Conservation (phyloP, 1,284 basidiomycete genomes). For the Lentinula novae-zelandiae region DNA sequence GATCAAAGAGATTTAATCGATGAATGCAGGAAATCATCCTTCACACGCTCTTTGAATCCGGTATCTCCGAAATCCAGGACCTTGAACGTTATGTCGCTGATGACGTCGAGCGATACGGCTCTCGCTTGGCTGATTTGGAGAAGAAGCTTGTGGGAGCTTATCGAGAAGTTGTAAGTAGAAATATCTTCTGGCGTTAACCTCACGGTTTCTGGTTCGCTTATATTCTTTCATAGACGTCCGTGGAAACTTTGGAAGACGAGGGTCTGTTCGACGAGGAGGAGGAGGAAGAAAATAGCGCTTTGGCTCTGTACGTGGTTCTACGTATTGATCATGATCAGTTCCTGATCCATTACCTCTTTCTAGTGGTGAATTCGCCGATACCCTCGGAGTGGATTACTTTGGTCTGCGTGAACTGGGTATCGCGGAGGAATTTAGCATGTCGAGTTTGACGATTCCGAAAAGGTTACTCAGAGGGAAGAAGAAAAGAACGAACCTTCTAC, state of each 20-base stretch:
- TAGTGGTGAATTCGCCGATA: constrained; percentile 85
- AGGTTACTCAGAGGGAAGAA: constrained; percentile 74
- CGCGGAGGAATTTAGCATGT: constrained; percentile 82
- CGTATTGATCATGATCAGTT: not conserved
- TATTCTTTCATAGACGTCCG: constrained; percentile 40
- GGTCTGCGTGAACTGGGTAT: constrained; percentile 88
- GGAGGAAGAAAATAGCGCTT: constrained; percentile 73
- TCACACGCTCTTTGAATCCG: constrained; percentile 87
- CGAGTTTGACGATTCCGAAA: constrained; percentile 76
- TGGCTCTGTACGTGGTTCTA: constrained; percentile 55
- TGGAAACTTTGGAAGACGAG: constrained; percentile 71
- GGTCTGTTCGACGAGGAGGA: constrained; percentile 74
- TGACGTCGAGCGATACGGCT: constrained; percentile 82
- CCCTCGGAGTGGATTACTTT: constrained; percentile 91
- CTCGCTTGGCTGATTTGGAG: constrained; percentile 74
- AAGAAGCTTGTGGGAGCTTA: constrained; percentile 84
- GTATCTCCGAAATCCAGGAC: constrained; percentile 69
- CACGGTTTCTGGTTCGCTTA: not conserved
- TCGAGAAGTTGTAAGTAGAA: constrained; percentile 63
- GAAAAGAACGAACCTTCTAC: constrained; percentile 30
- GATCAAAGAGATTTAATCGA: not conserved
- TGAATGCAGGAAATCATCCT: constrained; percentile 83
- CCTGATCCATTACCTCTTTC: constrained; percentile 8
- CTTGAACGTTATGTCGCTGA: constrained; percentile 88
- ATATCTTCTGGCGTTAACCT: constrained; percentile 3